Evolutionary conservation across 192 early-diverging fungal genomes (phyloP).

Genomic region (Entrophospora sp.): DNA sequence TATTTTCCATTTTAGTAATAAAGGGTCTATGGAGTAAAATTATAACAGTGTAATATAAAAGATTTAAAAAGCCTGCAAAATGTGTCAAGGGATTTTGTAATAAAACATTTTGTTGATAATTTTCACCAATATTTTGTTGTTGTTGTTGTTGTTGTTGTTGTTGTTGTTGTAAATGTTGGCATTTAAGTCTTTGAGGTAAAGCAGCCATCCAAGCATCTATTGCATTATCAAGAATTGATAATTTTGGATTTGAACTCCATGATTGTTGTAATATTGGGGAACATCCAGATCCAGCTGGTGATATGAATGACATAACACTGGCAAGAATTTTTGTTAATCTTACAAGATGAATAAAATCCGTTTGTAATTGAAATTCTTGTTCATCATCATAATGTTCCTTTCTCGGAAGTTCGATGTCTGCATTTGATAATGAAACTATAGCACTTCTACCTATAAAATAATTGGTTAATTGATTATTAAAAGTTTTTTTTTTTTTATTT

Average conservation of each 20-base stretch:
- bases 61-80: constrained; percentile 46
- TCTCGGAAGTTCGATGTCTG: constrained; percentile 3
- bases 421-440: constrained; percentile 23
- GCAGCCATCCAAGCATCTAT: constrained; percentile 31
- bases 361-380: not conserved
- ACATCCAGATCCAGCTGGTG: constrained; percentile 24
- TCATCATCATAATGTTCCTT: not conserved
- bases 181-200: constrained; percentile 27
- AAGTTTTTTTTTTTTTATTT: too few relatives aligned
- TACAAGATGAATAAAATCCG: constrained; percentile 8
- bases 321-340: not conserved
- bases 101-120: not conserved
- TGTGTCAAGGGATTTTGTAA: constrained; percentile 17
- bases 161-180: constrained; percentile 20
- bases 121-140: too few relatives aligned
- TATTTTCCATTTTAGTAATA: constrained; percentile 12
- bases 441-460: not conserved
- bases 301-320: not conserved
- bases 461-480: too few relatives aligned
- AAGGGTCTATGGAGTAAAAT: constrained; percentile 45
- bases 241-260: constrained; percentile 30
- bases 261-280: constrained; percentile 21
- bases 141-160: too few relatives aligned
- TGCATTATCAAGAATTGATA: constrained; percentile 27
- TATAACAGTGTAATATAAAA: constrained; percentile 41